phyloP scores from a whole-genome alignment of 495 filamentous ascomycete genomes.

The Parachaetomium inaequale region DNA sequence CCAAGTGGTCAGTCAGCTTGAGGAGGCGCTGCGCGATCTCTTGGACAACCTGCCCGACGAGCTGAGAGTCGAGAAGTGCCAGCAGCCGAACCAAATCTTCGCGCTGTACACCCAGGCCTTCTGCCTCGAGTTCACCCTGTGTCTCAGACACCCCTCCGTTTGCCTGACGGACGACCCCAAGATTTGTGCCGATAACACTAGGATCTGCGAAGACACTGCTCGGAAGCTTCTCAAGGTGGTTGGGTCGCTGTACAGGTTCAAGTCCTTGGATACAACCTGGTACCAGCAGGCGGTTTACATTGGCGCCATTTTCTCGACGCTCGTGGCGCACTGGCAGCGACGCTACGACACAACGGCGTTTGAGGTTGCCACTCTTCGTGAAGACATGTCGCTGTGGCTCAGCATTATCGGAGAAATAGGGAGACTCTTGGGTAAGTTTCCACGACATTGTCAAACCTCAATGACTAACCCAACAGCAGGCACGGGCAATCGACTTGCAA shows the following conservation, averaged over 20 bases:
- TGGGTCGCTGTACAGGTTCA: constrained; percentile 53
- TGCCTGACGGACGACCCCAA: constrained; percentile 57
- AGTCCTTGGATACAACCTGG: constrained; percentile 80
- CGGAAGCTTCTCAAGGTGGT: constrained; percentile 60
- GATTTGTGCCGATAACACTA: constrained; percentile 61
- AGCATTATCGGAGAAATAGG: constrained; percentile 63
- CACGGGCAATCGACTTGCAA: constrained; percentile 34
- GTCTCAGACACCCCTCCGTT: constrained; percentile 68
- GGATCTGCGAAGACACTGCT: constrained; percentile 63
- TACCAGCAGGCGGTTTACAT: constrained; percentile 67
- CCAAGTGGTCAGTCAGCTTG: constrained; percentile 57
- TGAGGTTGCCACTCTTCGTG: constrained; percentile 54
- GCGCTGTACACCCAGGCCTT: constrained; percentile 48
- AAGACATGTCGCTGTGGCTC: constrained; percentile 68
- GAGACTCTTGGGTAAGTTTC: constrained; percentile 54
- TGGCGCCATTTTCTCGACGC: constrained; percentile 65
- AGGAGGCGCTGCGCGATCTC: constrained; percentile 56
- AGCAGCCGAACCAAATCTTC: constrained; percentile 51
- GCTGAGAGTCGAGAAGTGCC: constrained; percentile 45
- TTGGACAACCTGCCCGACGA: constrained; percentile 55
- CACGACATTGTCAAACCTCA: no score
- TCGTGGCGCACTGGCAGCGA: constrained; percentile 67
- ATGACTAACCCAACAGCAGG: constrained; percentile 21
- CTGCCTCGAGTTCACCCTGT: constrained; percentile 46
- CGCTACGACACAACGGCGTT: constrained; percentile 51